Conservation (phyloP, 345 rosid genomes). For the Bretschneidera sinensis region DNA sequence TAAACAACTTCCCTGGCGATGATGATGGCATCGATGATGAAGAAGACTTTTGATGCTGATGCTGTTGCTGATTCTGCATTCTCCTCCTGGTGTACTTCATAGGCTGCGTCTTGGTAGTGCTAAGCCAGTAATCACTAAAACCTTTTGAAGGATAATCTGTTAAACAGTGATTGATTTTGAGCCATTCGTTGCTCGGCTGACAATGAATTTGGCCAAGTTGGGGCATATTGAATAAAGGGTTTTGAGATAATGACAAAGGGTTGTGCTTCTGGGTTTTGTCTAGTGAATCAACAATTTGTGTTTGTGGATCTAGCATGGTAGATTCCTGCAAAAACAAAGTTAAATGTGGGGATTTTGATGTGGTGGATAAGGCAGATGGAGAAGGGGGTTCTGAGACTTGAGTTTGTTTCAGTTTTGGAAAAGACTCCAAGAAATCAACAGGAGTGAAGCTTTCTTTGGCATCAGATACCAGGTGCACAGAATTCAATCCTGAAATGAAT, state of each 20-base stretch:
- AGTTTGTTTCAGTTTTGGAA: conserved; percentile 24
- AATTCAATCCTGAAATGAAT: conserved; percentile 24
- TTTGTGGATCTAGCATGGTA: conserved; percentile 20
- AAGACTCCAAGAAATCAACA: conserved; percentile 39
- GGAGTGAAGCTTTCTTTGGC: conserved; percentile 24
- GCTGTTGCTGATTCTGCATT: conserved; percentile 23
- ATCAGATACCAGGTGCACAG: conserved; percentile 21
- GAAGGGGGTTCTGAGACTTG: conserved; percentile 26
- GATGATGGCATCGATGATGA: conserved; percentile 19
- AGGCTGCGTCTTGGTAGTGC: conserved; percentile 60
- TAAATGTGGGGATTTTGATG: conserved; percentile 46
- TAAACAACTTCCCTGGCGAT: conserved; percentile 54
- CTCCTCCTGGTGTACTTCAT: conserved; percentile 53
- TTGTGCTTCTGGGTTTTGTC: conserved; percentile 17
- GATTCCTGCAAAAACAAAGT: conserved; percentile 59
- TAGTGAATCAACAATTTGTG: conserved; percentile 19
- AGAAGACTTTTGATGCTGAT: conserved; percentile 28
- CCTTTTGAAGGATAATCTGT: conserved; percentile 32
- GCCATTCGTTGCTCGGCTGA: conserved; percentile 36
- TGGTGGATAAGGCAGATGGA: conserved; percentile 23
- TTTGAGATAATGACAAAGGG: conserved; percentile 18
- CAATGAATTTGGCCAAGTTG: conserved; percentile 21
- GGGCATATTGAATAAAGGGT: conserved; percentile 15
- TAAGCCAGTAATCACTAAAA: conserved; percentile 46
- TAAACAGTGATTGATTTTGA: conserved; percentile 35